A percentile compares a stretch with the other conserved stretches of the same genome.
These are phyloP conservation scores for Rhodotorula sp. DNA, from an alignment of 1,284 basidiomycete genomes.

Conservation along the genomic window DNA sequence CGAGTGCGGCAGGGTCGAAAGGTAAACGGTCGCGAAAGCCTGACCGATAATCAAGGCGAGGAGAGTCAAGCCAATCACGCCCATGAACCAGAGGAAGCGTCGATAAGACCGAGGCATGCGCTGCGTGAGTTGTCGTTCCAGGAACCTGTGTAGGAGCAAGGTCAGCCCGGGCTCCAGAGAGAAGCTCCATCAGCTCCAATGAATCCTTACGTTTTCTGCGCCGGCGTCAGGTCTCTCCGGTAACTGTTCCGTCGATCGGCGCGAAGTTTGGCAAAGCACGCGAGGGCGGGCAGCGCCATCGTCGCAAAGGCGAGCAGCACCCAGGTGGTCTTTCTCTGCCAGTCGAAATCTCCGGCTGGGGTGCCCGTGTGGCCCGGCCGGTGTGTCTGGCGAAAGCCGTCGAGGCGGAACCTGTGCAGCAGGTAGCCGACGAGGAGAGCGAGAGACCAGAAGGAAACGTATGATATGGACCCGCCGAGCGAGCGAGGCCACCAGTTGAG, in stretches of 20 bases:
- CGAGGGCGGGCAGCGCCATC: slow-evolving; percentile 58
- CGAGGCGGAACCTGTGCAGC: slow-evolving; percentile 54
- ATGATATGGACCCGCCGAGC: slow-evolving; percentile 56
- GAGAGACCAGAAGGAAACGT: slow-evolving; percentile 55
- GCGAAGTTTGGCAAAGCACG: slow-evolving; percentile 47
- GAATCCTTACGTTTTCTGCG: slow-evolving; percentile 45
- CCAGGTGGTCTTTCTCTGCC: slow-evolving; percentile 61
- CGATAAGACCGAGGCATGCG: slow-evolving; percentile 58
- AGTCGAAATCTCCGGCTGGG: slow-evolving; percentile 50
- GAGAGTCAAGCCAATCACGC: slow-evolving; percentile 55
- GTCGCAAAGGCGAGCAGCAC: slow-evolving; percentile 57
- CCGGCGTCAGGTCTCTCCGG: slow-evolving; percentile 49
- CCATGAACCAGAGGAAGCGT: slow-evolving; percentile 60
- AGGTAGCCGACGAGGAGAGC: slow-evolving; percentile 54
- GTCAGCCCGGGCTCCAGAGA: not conserved
- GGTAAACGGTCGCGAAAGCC: slow-evolving; percentile 58
- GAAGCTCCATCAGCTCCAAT: no score
- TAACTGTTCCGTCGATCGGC: slow-evolving; percentile 46
- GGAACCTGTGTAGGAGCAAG: slow-evolving; percentile 46
- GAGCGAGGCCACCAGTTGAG: slow-evolving; percentile 54
- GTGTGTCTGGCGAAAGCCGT: slow-evolving; percentile 41
- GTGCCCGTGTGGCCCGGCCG: slow-evolving; percentile 1
- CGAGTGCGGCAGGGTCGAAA: slow-evolving; percentile 58
- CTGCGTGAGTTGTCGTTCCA: slow-evolving; percentile 52
- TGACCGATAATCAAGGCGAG: slow-evolving; percentile 59